Percentiles rank a stretch among this genome's conserved stretches.
phyloP scores from a whole-genome alignment of 1,139 yeast genomes.

The Entelexis sorbosivorans region DNA sequence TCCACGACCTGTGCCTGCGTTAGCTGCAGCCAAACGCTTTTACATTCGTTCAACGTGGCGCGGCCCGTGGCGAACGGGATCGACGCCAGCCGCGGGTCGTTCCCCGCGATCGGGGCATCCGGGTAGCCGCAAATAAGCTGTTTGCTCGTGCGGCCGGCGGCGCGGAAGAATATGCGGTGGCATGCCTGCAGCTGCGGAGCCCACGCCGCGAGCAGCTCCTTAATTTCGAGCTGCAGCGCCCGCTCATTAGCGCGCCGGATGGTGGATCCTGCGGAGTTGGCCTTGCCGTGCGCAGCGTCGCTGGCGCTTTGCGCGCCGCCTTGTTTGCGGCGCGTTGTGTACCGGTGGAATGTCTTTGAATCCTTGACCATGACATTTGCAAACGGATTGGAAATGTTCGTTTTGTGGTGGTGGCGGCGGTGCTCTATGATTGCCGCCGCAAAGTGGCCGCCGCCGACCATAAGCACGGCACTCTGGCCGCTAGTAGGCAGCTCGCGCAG shows the following conservation, averaged over 20 bases:
- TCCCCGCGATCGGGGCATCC: slow-evolving; percentile 37
- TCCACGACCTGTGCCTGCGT: slow-evolving; percentile 48
- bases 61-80: slow-evolving; percentile 86
- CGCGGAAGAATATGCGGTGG: slow-evolving; percentile 61
- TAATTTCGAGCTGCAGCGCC: slow-evolving; percentile 65
- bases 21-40: slow-evolving; percentile 72
- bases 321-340: slow-evolving; percentile 92
- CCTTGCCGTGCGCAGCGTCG: slow-evolving; percentile 88
- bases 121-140: slow-evolving; percentile 55
- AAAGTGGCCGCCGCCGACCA: slow-evolving; percentile 98
- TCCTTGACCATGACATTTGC: slow-evolving; percentile 41
- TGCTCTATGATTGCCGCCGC: slow-evolving; percentile 91
- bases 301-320: slow-evolving; percentile 95
- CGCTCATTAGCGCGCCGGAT: slow-evolving; percentile 83
- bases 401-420: slow-evolving; percentile 42
- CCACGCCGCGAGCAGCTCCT: slow-evolving; percentile 61
- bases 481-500: slow-evolving; percentile 32
- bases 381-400: slow-evolving; percentile 36
- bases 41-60: slow-evolving; percentile 74
- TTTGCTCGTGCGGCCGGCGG: slow-evolving; percentile 62
- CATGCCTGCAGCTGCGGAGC: slow-evolving; percentile 26
- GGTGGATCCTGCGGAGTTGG: slow-evolving; percentile 90
- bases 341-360: slow-evolving; percentile 85
- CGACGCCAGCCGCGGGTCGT: slow-evolving; percentile 41
- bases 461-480: slow-evolving; percentile 58